Evolutionary conservation across 768 basidiomycete species (phyloP).

Genomic region (Hericium coralloides): DNA sequence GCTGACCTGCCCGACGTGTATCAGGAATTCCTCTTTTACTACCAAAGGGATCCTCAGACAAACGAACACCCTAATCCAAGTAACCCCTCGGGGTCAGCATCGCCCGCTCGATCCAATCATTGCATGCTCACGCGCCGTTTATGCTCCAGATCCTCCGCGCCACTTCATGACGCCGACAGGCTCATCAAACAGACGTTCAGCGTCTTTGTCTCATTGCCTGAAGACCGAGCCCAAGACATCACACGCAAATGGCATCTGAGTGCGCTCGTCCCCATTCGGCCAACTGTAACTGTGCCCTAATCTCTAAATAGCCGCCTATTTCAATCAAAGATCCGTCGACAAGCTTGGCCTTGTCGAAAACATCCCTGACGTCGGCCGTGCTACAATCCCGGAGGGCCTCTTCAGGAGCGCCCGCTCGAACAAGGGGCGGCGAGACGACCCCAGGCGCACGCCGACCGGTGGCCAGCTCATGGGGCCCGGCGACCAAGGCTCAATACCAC

Average conservation of each 20-base stretch:
- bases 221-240: slow-evolving; percentile 19
- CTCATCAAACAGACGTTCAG: slow-evolving; percentile 83
- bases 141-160: slow-evolving; percentile 26
- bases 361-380: slow-evolving; percentile 44
- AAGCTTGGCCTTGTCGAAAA: slow-evolving; percentile 65
- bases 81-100: slow-evolving; percentile 11
- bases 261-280: slow-evolving; percentile 26
- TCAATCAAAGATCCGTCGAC: slow-evolving; percentile 69
- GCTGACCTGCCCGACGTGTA: neutral
- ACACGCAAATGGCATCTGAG: slow-evolving; percentile 76
- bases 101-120: neutral
- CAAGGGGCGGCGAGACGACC: slow-evolving; percentile 12
- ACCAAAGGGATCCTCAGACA: slow-evolving; percentile 34
- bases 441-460: slow-evolving; percentile 1
- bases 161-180: slow-evolving; percentile 24
- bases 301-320: slow-evolving; percentile 59
- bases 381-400: slow-evolving; percentile 56
- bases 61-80: slow-evolving; percentile 15
- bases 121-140: slow-evolving; percentile 17
- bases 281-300: slow-evolving; percentile 5
- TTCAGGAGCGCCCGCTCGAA: slow-evolving; percentile 41
- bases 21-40: slow-evolving; percentile 82
- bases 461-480: slow-evolving; percentile 2
- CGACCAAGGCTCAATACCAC: neutral
- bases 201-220: slow-evolving; percentile 51